Percentiles rank a stretch among this genome's conserved stretches.
Evolutionary conservation across 2,329 filamentous ascomycete genomes (phyloP).

Genomic region (Clonostachys rhizophaga): DNA sequence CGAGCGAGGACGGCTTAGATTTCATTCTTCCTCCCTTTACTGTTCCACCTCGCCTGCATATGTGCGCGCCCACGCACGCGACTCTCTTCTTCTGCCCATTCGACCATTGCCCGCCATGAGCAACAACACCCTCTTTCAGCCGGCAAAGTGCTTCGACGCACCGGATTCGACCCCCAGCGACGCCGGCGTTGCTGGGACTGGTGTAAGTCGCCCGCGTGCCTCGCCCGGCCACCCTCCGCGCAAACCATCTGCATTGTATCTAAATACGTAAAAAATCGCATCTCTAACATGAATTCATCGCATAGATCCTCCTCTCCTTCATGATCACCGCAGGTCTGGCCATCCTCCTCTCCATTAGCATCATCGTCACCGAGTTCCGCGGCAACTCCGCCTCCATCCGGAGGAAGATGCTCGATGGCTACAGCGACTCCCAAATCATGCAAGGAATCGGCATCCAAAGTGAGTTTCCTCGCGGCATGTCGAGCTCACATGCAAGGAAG

Average conservation of each 20-base stretch:
- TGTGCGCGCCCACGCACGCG: no score
- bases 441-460: conserved; percentile 65
- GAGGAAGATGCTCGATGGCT: conserved; percentile 60
- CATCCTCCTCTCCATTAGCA: conserved; percentile 46
- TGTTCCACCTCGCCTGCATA: no score
- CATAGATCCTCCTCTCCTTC: conserved; percentile 58
- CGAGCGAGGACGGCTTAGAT: no score
- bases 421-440: conserved; percentile 65
- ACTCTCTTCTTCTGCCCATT: no score
- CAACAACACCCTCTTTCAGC: no score
- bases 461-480: conserved; percentile 2
- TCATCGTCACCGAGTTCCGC: conserved; percentile 50
- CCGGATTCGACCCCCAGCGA: conserved; percentile 42
- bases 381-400: conserved; percentile 45
- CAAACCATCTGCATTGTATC: no score
- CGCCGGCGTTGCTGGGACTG: conserved; percentile 52
- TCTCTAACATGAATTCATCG: no score
- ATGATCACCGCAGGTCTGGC: conserved; percentile 58
- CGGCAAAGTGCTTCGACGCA: conserved; percentile 32
- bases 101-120: no score
- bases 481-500: background rate
- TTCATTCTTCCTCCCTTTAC: no score
- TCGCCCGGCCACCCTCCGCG: no score
- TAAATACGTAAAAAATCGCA: no score
- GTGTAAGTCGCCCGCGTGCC: conserved; percentile 31